phyloP scores from a whole-genome alignment of 345 rosid genomes.

The Rubroshorea leprosula region DNA sequence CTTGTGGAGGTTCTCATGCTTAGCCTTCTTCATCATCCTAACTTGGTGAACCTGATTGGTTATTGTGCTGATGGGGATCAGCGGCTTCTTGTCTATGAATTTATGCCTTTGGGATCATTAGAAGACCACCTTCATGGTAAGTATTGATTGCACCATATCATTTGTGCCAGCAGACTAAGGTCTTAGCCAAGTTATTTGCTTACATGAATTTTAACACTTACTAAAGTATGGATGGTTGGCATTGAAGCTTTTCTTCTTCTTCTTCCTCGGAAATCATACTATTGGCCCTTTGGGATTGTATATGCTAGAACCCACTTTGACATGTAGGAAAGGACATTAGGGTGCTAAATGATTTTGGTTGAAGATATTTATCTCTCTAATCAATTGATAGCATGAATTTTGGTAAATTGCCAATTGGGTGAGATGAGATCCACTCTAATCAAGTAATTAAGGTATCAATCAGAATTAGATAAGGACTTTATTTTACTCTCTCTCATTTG shows the following conservation, averaged over 20 bases:
- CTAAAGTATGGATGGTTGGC: not conserved
- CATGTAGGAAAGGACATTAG: not conserved
- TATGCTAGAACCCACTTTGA: not conserved
- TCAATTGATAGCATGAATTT: not conserved
- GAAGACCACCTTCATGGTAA: constrained; percentile 99
- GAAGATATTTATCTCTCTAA: too few relatives aligned
- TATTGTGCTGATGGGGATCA: constrained; percentile 99
- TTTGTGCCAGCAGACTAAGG: too few relatives aligned
- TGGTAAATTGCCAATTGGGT: not conserved
- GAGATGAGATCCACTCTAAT: not conserved
- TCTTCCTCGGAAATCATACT: not conserved
- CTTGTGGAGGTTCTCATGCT: constrained; percentile 99
- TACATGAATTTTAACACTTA: not conserved
- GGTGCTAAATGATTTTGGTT: not conserved
- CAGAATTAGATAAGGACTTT: not conserved
- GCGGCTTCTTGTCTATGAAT: constrained; percentile 96
- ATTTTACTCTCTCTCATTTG: not conserved
- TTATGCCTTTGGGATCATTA: constrained; percentile 92
- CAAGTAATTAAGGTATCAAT: not conserved
- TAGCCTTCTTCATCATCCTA: constrained; percentile 94
- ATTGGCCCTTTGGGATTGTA: not conserved
- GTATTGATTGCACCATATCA: not conserved
- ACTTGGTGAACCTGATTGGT: constrained; percentile 92
- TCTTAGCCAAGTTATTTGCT: too few relatives aligned
- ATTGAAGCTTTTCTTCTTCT: not conserved